Base-by-base conservation (phyloP, 2,329 filamentous ascomycete genomes). In the Aspergillus novofumigatus region DNA sequence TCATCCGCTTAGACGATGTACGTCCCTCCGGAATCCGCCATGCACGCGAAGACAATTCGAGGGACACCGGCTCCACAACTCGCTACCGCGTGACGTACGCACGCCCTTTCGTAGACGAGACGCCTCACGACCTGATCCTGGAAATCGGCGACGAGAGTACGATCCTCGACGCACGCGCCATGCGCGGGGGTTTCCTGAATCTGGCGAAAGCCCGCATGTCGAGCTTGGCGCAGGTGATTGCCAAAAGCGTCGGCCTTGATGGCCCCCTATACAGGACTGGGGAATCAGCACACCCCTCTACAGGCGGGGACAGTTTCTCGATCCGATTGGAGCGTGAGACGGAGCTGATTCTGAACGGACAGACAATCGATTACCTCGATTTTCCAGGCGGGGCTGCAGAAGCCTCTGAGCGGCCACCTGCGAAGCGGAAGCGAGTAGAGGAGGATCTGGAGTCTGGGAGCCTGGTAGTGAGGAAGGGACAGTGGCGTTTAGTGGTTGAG, bases 31-130 rank as follows among this genome's bases (percentile, higher is more conserved):
- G 93, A 14, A 80, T 97, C 49, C 85, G 85, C 17, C 83, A 94
- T 62, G 77, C 77, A 1, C 72, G 75, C 8, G 86, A 89, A 21
- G 45, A 28, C 2, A 57, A 72, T 38, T 54, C 68, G 1, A 51
- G 26, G 0, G 44, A 51, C 11, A 62, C 41, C 41, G 8, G 11
- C 8, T 11, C 21, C 20, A 1, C 21, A 21, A 11, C 20, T 3
- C 9, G 72, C 9, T 81, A 83, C 4, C 89, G 84, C 79, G 85
- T 96, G 28, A 85, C 85, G 61, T 97, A 97, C 67, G 85, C 90
- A 14, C 86, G 93, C 5, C 93, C 93, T 0, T 95, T 88, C 67
- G 86, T 91, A n/a, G 92, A 97, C 71, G 86, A 90, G 53, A 80
- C 80, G 23, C 76, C 88, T 0, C 81, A 85, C 58, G 89, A 92